phyloP scores from a whole-genome alignment of 1,139 yeast species.

The Diutina scorzettiae region DNA sequence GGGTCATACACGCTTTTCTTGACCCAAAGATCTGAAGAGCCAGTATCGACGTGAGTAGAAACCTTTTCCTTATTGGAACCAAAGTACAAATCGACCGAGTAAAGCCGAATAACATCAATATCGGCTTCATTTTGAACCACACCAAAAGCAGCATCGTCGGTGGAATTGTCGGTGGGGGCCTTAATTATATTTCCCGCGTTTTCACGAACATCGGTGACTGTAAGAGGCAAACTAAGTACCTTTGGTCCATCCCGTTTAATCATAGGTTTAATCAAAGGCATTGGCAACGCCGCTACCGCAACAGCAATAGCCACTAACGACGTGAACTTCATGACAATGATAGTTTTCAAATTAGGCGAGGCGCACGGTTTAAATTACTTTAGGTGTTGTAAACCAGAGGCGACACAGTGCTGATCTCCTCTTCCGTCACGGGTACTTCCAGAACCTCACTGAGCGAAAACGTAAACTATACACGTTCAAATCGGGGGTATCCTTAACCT shows the following conservation, averaged over 20 bases:
- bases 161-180: background rate
- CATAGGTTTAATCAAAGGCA: background rate
- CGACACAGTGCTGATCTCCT: no score
- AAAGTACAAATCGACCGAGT: background rate
- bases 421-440: background rate
- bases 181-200: background rate
- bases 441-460: background rate
- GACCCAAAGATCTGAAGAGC: background rate
- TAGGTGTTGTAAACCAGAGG: no score
- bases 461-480: background rate
- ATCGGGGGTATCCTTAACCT: background rate
- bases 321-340: background rate
- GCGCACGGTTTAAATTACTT: no score
- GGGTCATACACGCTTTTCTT: background rate
- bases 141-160: background rate
- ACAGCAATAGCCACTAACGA: background rate
- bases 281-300: background rate
- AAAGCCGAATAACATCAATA: background rate
- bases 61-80: background rate
- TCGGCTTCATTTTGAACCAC: background rate
- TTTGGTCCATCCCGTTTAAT: background rate
- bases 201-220: background rate
- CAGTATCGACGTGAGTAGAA: background rate
- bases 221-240: background rate
- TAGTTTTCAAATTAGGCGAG: no score